phyloP scores from a whole-genome alignment of 768 basidiomycete species.

The Neoboletus brunneissimus region DNA sequence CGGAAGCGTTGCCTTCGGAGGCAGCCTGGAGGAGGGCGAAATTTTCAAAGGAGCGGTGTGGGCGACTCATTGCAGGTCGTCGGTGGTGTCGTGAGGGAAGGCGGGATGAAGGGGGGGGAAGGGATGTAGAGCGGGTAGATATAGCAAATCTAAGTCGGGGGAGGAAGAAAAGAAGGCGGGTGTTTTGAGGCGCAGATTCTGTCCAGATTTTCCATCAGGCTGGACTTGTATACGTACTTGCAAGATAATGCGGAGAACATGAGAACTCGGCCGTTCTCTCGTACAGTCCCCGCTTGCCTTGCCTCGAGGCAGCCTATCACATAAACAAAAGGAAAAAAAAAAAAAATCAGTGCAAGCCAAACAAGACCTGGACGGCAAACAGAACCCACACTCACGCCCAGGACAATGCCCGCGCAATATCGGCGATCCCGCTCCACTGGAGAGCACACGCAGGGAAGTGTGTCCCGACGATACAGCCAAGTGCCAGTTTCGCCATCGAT shows the following conservation, averaged over 20 bases:
- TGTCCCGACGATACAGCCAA: neutral
- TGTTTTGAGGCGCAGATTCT: slow-evolving; percentile 3
- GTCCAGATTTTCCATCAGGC: slow-evolving; percentile 22
- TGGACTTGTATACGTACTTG: slow-evolving; percentile 25
- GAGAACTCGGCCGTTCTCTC: slow-evolving; percentile 4
- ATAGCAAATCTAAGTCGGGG: slow-evolving; percentile 6
- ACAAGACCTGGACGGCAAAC: neutral
- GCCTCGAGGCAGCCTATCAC: slow-evolving; percentile 32
- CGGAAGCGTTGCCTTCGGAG: slow-evolving; percentile 52
- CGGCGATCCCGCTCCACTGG: neutral
- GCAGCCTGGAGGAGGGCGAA: slow-evolving; percentile 53
- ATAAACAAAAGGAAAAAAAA: slow-evolving; percentile 6
- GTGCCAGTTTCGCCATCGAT: slow-evolving; percentile 8
- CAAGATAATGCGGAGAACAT: slow-evolving; percentile 24
- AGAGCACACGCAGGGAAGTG: neutral
- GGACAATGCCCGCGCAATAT: slow-evolving; percentile 15
- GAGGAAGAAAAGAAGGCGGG: neutral
- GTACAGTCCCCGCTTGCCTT: slow-evolving; percentile 9
- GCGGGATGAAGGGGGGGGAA: neutral
- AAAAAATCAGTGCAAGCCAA: neutral
- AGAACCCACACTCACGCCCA: neutral
- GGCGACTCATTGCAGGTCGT: slow-evolving; percentile 38
- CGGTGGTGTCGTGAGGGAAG: slow-evolving; percentile 25
- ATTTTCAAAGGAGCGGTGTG: slow-evolving; percentile 40
- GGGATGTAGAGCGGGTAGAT: slow-evolving; percentile 17